Percentiles rank a stretch among this genome's conserved stretches.
These are phyloP conservation scores for Malus sylvestris DNA, from an alignment of 306 rosid genomes.

Conservation along the genomic window DNA sequence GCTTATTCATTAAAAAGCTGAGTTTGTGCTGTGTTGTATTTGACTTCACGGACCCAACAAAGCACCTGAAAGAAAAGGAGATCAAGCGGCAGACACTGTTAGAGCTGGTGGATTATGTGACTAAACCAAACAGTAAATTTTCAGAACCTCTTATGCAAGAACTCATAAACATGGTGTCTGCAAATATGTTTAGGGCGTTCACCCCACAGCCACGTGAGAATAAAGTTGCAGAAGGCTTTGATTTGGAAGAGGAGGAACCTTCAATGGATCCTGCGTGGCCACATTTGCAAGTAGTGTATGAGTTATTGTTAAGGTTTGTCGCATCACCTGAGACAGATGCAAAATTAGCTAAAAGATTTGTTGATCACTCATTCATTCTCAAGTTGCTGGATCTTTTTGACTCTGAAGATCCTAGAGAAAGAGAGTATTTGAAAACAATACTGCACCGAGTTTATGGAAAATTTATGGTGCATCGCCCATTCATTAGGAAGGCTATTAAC, in stretches of 20 bases:
- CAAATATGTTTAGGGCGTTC: constrained; percentile 58
- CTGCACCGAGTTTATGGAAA: constrained; percentile 63
- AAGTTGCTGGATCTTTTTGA: constrained; percentile 69
- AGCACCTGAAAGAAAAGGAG: constrained; percentile 68
- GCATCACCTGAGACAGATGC: constrained; percentile 74
- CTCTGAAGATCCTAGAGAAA: constrained; percentile 68
- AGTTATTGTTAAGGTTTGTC: constrained; percentile 61
- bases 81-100: constrained; percentile 58
- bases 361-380: constrained; percentile 60
- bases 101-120: constrained; percentile 64
- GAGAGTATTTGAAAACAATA: constrained; percentile 63
- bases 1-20: constrained; percentile 53
- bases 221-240: constrained; percentile 55
- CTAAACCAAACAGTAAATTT: constrained; percentile 56
- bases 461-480: constrained; percentile 79
- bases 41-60: constrained; percentile 68
- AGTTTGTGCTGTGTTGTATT: constrained; percentile 57
- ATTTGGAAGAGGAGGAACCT: constrained; percentile 81
- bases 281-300: constrained; percentile 75
- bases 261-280: constrained; percentile 83
- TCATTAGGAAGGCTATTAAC: constrained; percentile 64
- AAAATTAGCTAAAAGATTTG: constrained; percentile 58
- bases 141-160: constrained; percentile 59
- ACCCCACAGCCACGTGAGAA: constrained; percentile 70
- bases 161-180: constrained; percentile 56